Percentiles rank a stretch among this genome's conserved stretches.
Evolutionary conservation across 1,284 basidiomycete species (phyloP).

Genomic region (Ceratobasidium sp.): DNA sequence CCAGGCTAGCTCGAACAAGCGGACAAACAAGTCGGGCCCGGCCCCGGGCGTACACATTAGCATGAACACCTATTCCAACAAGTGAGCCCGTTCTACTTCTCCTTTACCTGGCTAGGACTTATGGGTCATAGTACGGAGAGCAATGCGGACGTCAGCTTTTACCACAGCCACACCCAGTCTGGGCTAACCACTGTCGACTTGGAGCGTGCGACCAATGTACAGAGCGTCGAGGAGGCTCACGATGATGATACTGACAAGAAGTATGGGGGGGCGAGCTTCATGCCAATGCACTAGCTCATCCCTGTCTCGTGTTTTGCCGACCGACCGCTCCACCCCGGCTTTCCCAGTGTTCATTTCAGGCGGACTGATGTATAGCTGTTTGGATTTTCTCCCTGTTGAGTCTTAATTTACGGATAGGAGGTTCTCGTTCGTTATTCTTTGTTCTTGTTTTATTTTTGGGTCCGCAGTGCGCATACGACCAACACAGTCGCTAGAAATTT

Average conservation of each 20-base stretch:
- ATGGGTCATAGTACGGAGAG: not conserved
- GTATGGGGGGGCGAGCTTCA: slow-evolving; percentile 19
- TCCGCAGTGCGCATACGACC: slow-evolving; percentile 39
- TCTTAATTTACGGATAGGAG: not conserved
- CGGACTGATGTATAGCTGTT: not conserved
- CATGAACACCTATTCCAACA: slow-evolving; percentile 40
- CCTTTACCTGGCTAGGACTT: not conserved
- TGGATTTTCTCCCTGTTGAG: not conserved
- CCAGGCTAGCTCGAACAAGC: slow-evolving; percentile 18
- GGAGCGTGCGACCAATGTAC: slow-evolving; percentile 19
- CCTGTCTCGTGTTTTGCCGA: not conserved
- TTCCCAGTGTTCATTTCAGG: slow-evolving; percentile 2
- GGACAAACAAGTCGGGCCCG: slow-evolving; percentile 31
- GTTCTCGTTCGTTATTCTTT: not conserved
- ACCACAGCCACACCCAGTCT: not conserved
- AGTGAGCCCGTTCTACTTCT: not conserved
- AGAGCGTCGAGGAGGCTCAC: slow-evolving; percentile 13
- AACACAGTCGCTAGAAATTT: slow-evolving; percentile 16
- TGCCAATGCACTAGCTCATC: slow-evolving; percentile 26
- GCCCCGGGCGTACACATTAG: slow-evolving; percentile 44
- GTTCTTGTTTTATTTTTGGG: not conserved
- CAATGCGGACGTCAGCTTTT: slow-evolving; percentile 22
- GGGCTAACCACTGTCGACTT: slow-evolving; percentile 21
- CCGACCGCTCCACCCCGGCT: not conserved
- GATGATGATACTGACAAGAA: slow-evolving; percentile 14